These are phyloP conservation scores for Heteromeles arbutifolia DNA, from an alignment of 306 rosid genomes.

Conservation along the genomic window DNA sequence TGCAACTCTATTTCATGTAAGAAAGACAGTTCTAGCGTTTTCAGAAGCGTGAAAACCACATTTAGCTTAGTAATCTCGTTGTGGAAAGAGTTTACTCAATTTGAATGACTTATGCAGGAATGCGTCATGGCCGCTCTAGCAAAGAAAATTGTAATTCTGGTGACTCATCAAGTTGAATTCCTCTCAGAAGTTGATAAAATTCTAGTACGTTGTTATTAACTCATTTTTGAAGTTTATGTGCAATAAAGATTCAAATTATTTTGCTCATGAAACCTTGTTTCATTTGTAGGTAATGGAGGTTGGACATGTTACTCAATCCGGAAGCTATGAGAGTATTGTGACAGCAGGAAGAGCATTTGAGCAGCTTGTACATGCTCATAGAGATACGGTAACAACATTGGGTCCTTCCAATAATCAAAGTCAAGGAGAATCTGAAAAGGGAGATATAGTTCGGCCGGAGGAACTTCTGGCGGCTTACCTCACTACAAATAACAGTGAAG, in stretches of 20 bases:
- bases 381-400: conserved; percentile 34
- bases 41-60: background rate
- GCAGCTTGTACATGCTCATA: conserved; percentile 75
- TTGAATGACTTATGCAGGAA: conserved; percentile 38
- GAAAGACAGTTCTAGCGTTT: background rate
- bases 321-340: conserved; percentile 55
- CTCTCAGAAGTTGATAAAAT: conserved; percentile 57
- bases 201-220: conserved; percentile 33
- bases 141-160: conserved; percentile 62
- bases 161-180: conserved; percentile 86
- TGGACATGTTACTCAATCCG: conserved; percentile 56
- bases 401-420: conserved; percentile 24
- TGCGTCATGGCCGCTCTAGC: conserved; percentile 60
- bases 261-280: background rate
- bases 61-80: background rate
- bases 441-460: conserved; percentile 11
- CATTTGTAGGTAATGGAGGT: conserved; percentile 57
- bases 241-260: background rate
- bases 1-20: conserved; percentile 58
- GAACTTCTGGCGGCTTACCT: conserved; percentile 16
- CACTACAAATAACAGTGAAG: conserved; percentile 25
- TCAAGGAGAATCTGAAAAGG: conserved; percentile 15
- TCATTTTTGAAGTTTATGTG: background rate
- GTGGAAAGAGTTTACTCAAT: conserved; percentile 1
- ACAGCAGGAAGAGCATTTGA: conserved; percentile 64